A percentile compares a stretch with the other conserved stretches of the same genome.
Conservation (phyloP, 306 rosid genomes). For the Alnus rubra region DNA sequence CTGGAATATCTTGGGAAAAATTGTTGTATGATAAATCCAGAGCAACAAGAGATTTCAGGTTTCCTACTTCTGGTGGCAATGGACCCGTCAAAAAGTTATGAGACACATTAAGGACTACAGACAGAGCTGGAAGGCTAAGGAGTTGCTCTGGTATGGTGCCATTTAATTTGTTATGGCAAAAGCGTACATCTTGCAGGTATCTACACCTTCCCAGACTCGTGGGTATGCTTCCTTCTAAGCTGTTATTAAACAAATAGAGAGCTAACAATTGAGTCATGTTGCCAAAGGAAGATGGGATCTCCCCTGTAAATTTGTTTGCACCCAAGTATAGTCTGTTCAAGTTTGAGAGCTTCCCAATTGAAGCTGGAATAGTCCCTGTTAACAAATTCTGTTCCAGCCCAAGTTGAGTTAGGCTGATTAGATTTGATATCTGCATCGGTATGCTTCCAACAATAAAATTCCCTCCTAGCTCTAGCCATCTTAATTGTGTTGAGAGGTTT, state of each 20-base stretch:
- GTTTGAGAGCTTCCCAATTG: neutral
- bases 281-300: neutral
- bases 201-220: neutral
- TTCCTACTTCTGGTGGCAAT: neutral
- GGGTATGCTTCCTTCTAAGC: neutral
- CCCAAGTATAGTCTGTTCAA: neutral
- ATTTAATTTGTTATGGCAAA: neutral
- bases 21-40: neutral
- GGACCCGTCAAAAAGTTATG: neutral
- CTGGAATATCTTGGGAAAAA: neutral
- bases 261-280: neutral
- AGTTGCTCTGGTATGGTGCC: neutral
- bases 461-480: rapidly evolving
- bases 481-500: neutral
- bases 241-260: neutral
- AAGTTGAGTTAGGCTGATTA: neutral
- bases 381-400: neutral
- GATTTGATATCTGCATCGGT: neutral
- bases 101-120: neutral
- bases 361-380: neutral
- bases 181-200: neutral
- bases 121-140: neutral
- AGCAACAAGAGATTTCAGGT: neutral
- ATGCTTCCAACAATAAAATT: neutral
- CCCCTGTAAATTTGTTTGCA: neutral